A percentile compares a stretch with the other conserved stretches of the same genome.
Evolutionary conservation across 2,329 filamentous ascomycete genomes (phyloP).

Genomic region (Gaeumannomyces sp.): DNA sequence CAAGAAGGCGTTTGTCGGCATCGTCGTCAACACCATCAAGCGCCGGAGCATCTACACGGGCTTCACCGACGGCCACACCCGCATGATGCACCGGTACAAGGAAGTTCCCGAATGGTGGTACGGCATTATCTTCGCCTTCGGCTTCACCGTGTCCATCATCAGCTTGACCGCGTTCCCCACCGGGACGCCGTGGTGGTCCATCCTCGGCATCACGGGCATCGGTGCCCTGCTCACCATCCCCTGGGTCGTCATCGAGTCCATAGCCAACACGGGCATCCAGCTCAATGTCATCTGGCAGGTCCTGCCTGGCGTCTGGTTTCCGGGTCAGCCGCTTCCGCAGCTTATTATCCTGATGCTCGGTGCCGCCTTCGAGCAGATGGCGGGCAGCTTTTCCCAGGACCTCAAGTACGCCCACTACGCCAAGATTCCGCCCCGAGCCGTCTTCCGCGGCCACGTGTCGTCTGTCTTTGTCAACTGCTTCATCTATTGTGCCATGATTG

Average conservation of each 20-base stretch:
- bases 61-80: slow-evolving; percentile 34
- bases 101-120: slow-evolving; percentile 46
- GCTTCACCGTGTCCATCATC: slow-evolving; percentile 23
- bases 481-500: slow-evolving; percentile 33
- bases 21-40: slow-evolving; percentile 29
- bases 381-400: slow-evolving; percentile 23
- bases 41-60: slow-evolving; percentile 33
- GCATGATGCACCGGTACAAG: slow-evolving; percentile 35
- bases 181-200: slow-evolving; percentile 26
- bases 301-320: slow-evolving; percentile 8
- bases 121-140: slow-evolving; percentile 27
- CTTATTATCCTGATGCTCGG: slow-evolving; percentile 8
- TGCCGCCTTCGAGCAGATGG: slow-evolving; percentile 7
- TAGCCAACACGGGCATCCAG: slow-evolving; percentile 6
- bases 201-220: slow-evolving; percentile 28
- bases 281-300: slow-evolving; percentile 9
- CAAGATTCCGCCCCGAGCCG: slow-evolving; percentile 34
- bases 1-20: slow-evolving; percentile 29
- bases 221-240: slow-evolving; percentile 8
- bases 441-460: slow-evolving; percentile 35
- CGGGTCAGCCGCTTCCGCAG: slow-evolving; percentile 6
- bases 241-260: slow-evolving; percentile 9
- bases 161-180: slow-evolving; percentile 27
- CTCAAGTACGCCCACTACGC: slow-evolving; percentile 36
- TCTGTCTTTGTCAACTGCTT: slow-evolving; percentile 37